Base-by-base conservation (phyloP, 2,329 filamentous ascomycete genomes). In the Cytospora piceicola region DNA sequence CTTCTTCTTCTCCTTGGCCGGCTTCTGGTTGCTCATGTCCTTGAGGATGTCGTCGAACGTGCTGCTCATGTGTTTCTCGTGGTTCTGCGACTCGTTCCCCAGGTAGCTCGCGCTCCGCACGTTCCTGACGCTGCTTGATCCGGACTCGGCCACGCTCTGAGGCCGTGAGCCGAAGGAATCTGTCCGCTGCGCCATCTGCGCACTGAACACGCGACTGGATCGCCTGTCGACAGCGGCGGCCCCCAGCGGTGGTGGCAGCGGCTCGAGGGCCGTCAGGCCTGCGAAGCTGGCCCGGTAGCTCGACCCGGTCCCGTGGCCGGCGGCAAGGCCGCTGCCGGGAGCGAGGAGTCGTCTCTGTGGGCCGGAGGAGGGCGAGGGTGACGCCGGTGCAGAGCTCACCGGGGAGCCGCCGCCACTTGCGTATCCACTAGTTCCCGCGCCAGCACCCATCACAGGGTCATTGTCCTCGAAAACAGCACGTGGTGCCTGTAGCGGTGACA, bases 31-130 rank as follows among this genome's bases (percentile, higher is more conserved):
- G 59, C 76, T 73, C 71, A 78, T 76, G 63, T 71, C 74, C 69
- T 76, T 73, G 60, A 78, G 70, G 24, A 78, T 78, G 62, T 75
- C 73, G 55, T 78, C 76, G 69, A 78, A 78, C 30, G 76, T 75
- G 68, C 72, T 75, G 27, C 61, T 66, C 22, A 32, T 20, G 59
- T 46, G 49, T 14, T 58, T 56, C 22, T 11, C 55, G 53, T 66
- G 66, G 15, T n/a, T 64, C 66, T 49, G 69, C 39, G 52, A 51
- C 20, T 58, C 61, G n/a, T 56, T 66, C 17, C 65, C 68, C 59
- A 73, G 65, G 60, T 73, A 72, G 30, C 69, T 69, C 11, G 67
- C 68, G 14, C 72, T 74, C 17, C 65, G 69, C 29, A 68, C 68
- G 36, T 71, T 56, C 65, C 56, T 67, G 58, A 60, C 49, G 29